Evolutionary conservation across 768 basidiomycete species (phyloP).

Genomic region (Mycena rebaudengoi): DNA sequence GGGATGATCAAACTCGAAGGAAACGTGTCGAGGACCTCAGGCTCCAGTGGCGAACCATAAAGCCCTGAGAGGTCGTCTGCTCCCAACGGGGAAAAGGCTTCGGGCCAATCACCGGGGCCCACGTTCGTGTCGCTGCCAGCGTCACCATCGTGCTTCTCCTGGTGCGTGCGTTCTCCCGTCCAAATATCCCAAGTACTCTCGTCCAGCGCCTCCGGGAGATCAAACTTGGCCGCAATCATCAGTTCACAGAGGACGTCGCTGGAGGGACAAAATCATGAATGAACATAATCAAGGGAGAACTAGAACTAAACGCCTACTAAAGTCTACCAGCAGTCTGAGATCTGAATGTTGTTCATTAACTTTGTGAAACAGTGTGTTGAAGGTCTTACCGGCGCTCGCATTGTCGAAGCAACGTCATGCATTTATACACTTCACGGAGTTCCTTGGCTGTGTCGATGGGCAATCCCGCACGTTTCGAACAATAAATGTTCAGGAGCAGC

Average conservation of each 20-base stretch:
- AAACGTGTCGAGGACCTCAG: too few relatives aligned
- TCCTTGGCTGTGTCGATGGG: conserved; percentile 40
- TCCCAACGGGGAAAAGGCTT: too few relatives aligned
- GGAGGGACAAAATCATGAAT: not conserved
- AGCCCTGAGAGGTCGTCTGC: too few relatives aligned
- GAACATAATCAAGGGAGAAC: not conserved
- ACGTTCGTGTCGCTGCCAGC: too few relatives aligned
- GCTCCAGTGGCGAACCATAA: too few relatives aligned
- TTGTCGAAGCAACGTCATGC: conserved; percentile 33
- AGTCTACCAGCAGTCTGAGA: conserved; percentile 23
- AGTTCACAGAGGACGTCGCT: conserved; percentile 22
- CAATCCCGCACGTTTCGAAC: conserved; percentile 39
- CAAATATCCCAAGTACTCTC: too few relatives aligned
- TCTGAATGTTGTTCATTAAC: too few relatives aligned
- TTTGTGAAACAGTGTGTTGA: not conserved
- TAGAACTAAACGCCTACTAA: conserved; percentile 8
- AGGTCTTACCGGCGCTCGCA: conserved; percentile 12
- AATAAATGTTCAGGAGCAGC: conserved; percentile 53
- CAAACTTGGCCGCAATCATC: conserved; percentile 11
- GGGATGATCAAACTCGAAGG: too few relatives aligned
- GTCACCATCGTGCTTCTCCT: too few relatives aligned
- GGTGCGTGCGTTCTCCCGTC: too few relatives aligned
- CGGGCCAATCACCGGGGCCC: too few relatives aligned
- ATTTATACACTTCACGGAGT: conserved; percentile 49
- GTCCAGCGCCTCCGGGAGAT: not conserved